Evolutionary conservation across 257 asterid species (phyloP).

Genomic region (Fraxinus anomala): DNA sequence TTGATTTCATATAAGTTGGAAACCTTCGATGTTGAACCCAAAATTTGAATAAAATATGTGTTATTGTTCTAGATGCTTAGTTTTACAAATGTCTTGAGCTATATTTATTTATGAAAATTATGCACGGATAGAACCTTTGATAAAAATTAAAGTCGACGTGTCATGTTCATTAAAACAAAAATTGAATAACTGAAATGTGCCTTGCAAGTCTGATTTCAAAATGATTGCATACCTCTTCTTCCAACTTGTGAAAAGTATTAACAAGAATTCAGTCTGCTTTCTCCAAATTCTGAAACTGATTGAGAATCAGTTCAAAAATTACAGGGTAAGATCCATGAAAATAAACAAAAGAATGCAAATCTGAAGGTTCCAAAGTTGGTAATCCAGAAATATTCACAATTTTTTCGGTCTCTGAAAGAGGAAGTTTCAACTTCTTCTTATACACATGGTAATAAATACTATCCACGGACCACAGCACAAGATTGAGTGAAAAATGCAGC

Average conservation of each 20-base stretch:
- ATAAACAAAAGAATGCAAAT: slow-evolving; percentile 36
- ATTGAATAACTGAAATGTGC: too few relatives aligned
- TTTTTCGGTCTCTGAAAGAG: slow-evolving; percentile 23
- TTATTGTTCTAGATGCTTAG: too few relatives aligned
- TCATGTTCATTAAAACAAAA: too few relatives aligned
- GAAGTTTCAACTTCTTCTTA: slow-evolving; percentile 10
- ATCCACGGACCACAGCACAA: slow-evolving; percentile 14
- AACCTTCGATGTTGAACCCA: too few relatives aligned
- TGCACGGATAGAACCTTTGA: too few relatives aligned
- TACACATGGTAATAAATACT: slow-evolving; percentile 18
- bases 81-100: too few relatives aligned
- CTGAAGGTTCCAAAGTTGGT: slow-evolving; percentile 25
- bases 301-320: slow-evolving; percentile 4
- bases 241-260: slow-evolving; percentile 40
- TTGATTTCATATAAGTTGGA: too few relatives aligned
- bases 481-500: slow-evolving; percentile 33
- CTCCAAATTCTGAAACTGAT: slow-evolving; percentile 38
- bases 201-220: too few relatives aligned
- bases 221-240: slow-evolving; percentile 31
- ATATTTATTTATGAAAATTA: too few relatives aligned
- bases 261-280: slow-evolving; percentile 36
- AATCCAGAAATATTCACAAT: slow-evolving; percentile 21
- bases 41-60: too few relatives aligned
- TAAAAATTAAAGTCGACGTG: too few relatives aligned
- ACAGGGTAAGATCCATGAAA: slow-evolving; percentile 26